Evolutionary conservation across 2,329 filamentous ascomycete species (phyloP).

Genomic region (Cadophora sp.): DNA sequence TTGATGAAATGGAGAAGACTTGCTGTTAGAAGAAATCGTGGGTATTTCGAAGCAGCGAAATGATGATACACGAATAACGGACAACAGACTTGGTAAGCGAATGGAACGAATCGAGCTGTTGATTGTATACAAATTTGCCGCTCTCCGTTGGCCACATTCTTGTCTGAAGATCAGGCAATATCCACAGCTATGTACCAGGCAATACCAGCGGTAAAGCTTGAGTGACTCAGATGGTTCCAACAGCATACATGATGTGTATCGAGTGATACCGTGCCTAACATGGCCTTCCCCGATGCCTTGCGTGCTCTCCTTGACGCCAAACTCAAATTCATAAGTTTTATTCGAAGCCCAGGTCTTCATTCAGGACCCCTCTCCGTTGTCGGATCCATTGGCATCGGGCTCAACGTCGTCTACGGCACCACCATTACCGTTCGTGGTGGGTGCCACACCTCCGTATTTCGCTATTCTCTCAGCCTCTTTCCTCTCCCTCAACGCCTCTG

Average conservation of each 20-base stretch:
- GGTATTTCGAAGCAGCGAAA: neutral
- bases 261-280: neutral
- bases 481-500: conserved; percentile 73
- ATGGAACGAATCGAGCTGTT: conserved; percentile 6
- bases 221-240: conserved; percentile 1
- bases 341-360: neutral
- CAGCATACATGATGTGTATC: conserved; percentile 1
- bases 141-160: neutral
- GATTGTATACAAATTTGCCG: conserved; percentile 9
- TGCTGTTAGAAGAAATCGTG: conserved; percentile 17
- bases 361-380: conserved; percentile 12
- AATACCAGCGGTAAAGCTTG: neutral
- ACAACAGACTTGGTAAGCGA: neutral
- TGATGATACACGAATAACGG: conserved; percentile 5
- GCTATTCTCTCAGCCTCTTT: conserved; percentile 77
- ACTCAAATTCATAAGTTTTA: conserved; percentile 23
- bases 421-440: conserved; percentile 17
- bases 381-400: conserved; percentile 15
- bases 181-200: neutral
- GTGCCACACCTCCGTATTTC: conserved; percentile 17
- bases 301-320: conserved; percentile 20
- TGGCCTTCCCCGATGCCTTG: neutral
- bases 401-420: conserved; percentile 7
- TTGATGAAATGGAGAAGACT: conserved; percentile 17
- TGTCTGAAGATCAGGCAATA: neutral